phyloP scores from a whole-genome alignment of 108 stramenopile species.

The Pseudonitzschia multistriata region DNA sequence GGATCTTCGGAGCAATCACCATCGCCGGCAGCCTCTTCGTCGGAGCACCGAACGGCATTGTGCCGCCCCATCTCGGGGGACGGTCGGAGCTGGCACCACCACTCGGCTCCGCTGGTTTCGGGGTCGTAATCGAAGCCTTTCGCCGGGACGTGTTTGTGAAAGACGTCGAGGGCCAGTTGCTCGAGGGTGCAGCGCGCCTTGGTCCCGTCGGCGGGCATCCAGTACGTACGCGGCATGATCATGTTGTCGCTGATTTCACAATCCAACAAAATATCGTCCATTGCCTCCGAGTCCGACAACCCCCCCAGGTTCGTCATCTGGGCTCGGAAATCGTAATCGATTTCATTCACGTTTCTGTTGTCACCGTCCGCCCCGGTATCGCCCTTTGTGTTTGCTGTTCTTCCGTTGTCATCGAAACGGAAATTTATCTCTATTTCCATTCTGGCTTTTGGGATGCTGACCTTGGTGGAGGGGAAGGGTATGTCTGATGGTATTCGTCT shows the following conservation, averaged over 20 bases:
- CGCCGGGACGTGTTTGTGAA: constrained; percentile 57
- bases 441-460: background rate
- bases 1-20: constrained; percentile 17
- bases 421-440: constrained; percentile 65
- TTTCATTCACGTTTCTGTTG: constrained; percentile 2
- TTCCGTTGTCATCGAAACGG: constrained; percentile 59
- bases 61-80: constrained; percentile 55
- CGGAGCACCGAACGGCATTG: constrained; percentile 3
- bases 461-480: background rate
- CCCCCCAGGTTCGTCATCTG: constrained; percentile 40
- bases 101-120: constrained; percentile 68
- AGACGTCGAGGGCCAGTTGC: constrained; percentile 67
- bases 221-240: constrained; percentile 77
- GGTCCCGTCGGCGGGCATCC: constrained; percentile 51
- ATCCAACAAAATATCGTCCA: constrained; percentile 73
- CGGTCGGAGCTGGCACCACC: constrained; percentile 84
- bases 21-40: constrained; percentile 20
- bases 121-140: constrained; percentile 15
- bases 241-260: constrained; percentile 77
- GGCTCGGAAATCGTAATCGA: constrained; percentile 48
- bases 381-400: constrained; percentile 39
- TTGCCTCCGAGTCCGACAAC: background rate
- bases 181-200: constrained; percentile 67
- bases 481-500: background rate
- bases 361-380: background rate